Evolutionary conservation across 202 grass and related monocot genomes (phyloP), one percentile per base, ranked within the genome.

Genomic region (Zoysia matrella): DNA sequence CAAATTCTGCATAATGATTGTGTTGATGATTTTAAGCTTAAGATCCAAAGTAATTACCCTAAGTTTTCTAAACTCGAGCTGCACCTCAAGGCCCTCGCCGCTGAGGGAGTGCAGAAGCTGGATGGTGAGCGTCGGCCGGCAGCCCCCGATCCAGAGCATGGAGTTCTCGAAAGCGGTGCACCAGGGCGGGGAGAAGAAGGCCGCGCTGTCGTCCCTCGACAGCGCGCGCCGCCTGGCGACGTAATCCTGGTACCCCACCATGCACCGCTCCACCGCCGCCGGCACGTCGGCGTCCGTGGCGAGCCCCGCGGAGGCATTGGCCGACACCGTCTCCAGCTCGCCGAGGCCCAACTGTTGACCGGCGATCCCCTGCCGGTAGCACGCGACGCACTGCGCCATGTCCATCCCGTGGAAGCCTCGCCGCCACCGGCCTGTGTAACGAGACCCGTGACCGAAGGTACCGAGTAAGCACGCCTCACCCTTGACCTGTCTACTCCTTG

Each of bases 81-180:
- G 85, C 14, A 65, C 76, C 75, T 92, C 94, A 40, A 97, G 58
- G 60, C 83, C 87, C 1, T 75, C 84, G 81, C 87, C 84, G 54
- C 71, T 90, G 74, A 94, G 67, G 6, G 82, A 89, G 78, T 94
- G 94, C 40, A 97, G 70, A 12, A 97, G 92, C 47, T 88, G 90
- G 77, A 94, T 82, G 66, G 80, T 41, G 50, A 97, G 80, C 15
- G 91, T 81, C 0, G 91, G 89, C 49, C 94, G 94, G 81, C 94
- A 97, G 13, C 89, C 91, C 0, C 89, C 94, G 67, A 94, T 54
- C 88, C 87, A 97, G 66, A 92, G 86, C 68, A 88, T 18, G 44
- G 91, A 84, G 65, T 85, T 94, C 70, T 97, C 91, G 60, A 94
- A 97, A 46, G 88, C 60, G 57, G 83, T 88, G 78, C 92, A 97